Base-by-base conservation (phyloP, 306 rosid genomes). In the Trifolium subterraneum region DNA sequence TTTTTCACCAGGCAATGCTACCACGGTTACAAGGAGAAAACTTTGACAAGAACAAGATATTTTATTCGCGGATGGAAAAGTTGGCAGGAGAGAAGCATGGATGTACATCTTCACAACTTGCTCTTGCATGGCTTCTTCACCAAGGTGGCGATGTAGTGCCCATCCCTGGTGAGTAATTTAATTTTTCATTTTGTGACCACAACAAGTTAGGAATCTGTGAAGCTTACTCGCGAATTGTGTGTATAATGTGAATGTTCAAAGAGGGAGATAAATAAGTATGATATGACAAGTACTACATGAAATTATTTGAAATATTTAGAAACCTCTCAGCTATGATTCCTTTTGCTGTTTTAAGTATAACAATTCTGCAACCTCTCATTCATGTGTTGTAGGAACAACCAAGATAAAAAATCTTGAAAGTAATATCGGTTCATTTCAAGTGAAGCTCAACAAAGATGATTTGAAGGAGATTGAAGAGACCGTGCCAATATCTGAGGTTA, bases 1-100 rank as follows among this genome's bases (percentile, higher is more conserved):
- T 72, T 75, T 48, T 74, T 64, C 8, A 23, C 27, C 78, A 90
- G 96, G 70, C 60, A 18, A 4, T 25, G 4, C 72, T 73, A 58
- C 96, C 96, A 72, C 84, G 93, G 76, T 70, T 88, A 11, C 76
- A 8, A 72, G 96, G 87, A 31, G 88, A 86, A 52, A 88, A 88
- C 70, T 66, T 88, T 13, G 90, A 88, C 69, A 81, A 80, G 63
- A 88, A 87, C 88, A 88, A 85, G 76, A 58, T 50, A 73, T 36
- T 90, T 2, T 90, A 85, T 72, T 58, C 42, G 27, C 31, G 71
- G 50, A 7, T 84, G 36, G 85, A 79, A 67, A 79, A 79, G 70
- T 62, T 87, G 81, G 88, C 93, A 56, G 78, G 75, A 25, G 78
- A 77, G 27, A 88, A 78, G 80, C 86, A 87, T 76, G 78, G 80